phyloP scores from a whole-genome alignment of 495 filamentous ascomycete genomes.

The Cudoniella acicularis region DNA sequence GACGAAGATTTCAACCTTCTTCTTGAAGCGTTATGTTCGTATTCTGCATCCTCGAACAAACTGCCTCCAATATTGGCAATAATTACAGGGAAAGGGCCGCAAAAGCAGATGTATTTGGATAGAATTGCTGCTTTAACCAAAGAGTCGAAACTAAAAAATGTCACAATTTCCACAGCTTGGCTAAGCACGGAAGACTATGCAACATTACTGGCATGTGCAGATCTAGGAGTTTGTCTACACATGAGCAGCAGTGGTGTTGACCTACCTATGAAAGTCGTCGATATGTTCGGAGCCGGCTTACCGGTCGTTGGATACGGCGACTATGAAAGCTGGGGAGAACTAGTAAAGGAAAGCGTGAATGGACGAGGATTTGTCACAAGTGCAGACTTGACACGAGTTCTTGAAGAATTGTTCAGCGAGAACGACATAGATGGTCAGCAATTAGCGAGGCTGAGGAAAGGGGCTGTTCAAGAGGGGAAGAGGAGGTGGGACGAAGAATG shows the following conservation, averaged over 20 bases:
- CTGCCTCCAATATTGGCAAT: slow-evolving; percentile 72
- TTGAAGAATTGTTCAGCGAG: slow-evolving; percentile 60
- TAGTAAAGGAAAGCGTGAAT: slow-evolving; percentile 82
- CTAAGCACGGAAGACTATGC: slow-evolving; percentile 82
- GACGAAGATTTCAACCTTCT: slow-evolving; percentile 93
- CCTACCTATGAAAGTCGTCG: slow-evolving; percentile 98
- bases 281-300: slow-evolving; percentile 94
- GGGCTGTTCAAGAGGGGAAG: slow-evolving; percentile 72
- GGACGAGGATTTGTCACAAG: slow-evolving; percentile 74
- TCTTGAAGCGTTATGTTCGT: slow-evolving; percentile 75
- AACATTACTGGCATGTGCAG: slow-evolving; percentile 76
- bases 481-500: slow-evolving; percentile 94
- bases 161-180: slow-evolving; percentile 78
- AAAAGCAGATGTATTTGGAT: slow-evolving; percentile 69
- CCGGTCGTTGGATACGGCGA: slow-evolving; percentile 82
- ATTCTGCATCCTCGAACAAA: slow-evolving; percentile 41
- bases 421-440: slow-evolving; percentile 39
- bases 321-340: slow-evolving; percentile 82
- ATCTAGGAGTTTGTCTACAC: slow-evolving; percentile 87
- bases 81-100: slow-evolving; percentile 91
- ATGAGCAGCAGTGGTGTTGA: slow-evolving; percentile 92
- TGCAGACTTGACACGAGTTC: slow-evolving; percentile 51
- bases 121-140: slow-evolving; percentile 55
- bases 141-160: slow-evolving; percentile 57
- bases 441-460: slow-evolving; percentile 60